Evolutionary conservation across 2,329 filamentous ascomycete genomes (phyloP).

Genomic region (Cladosporium sp.): DNA sequence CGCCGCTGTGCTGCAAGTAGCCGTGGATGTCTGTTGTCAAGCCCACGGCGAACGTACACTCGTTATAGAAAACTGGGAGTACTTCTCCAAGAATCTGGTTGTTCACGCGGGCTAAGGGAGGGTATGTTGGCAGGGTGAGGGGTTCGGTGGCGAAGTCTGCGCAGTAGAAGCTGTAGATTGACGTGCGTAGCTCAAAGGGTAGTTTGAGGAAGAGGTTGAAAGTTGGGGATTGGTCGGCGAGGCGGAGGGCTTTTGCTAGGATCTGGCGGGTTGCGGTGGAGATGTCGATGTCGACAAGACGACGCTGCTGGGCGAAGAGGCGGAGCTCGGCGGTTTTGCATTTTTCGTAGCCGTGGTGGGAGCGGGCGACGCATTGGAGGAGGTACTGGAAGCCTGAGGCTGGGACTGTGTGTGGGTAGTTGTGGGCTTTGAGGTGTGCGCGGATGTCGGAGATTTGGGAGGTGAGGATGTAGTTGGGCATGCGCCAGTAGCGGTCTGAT

Average conservation of each 20-base stretch:
- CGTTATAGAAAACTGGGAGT: not conserved
- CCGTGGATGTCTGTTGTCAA: not conserved
- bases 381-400: not conserved
- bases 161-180: conserved; percentile 4
- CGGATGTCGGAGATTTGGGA: not conserved
- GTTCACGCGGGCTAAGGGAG: not conserved
- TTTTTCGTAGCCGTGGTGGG: not conserved
- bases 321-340: conserved; percentile 8
- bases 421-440: not conserved
- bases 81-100: not conserved
- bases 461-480: not conserved
- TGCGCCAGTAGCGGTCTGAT: conserved; percentile 5
- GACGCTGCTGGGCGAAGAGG: not conserved
- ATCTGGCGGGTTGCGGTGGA: not conserved
- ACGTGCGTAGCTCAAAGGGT: not conserved
- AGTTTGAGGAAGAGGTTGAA: conserved; percentile 1
- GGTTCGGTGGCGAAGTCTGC: not conserved
- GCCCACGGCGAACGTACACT: not conserved
- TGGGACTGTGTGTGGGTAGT: not conserved
- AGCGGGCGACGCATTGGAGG: not conserved
- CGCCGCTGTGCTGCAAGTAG: not conserved
- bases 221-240: not conserved
- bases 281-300: not conserved
- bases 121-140: not conserved
- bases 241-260: not conserved